Conservation (phyloP, 495 filamentous ascomycete species). For the Aspergillus saccharolyticus region DNA sequence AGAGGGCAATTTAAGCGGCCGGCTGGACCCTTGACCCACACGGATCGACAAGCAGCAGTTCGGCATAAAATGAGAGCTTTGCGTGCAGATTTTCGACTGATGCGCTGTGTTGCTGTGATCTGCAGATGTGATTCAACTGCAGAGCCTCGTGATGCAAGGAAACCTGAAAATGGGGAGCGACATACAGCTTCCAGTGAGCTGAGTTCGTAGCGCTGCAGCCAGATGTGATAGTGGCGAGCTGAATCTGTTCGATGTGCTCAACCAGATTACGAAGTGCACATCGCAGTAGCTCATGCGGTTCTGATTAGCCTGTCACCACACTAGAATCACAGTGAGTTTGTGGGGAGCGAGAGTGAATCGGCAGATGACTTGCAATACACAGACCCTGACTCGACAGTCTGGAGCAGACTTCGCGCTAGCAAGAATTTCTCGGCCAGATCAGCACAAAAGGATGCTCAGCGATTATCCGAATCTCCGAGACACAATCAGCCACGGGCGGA, state of each 20-base stretch:
- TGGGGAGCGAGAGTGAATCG: not conserved
- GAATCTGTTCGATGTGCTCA: not conserved
- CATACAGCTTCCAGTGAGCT: not conserved
- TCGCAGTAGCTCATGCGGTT: not conserved
- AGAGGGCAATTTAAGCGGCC: not conserved
- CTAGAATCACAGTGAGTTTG: not conserved
- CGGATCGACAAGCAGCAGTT: slow-evolving; percentile 7
- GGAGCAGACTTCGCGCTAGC: not conserved
- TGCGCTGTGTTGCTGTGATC: not conserved
- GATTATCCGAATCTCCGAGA: not conserved
- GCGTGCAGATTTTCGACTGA: not conserved
- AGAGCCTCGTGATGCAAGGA: not conserved
- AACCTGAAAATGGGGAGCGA: no score
- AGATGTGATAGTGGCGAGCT: not conserved
- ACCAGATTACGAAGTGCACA: not conserved
- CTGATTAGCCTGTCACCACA: not conserved
- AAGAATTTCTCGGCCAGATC: not conserved
- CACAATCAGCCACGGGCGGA: not conserved
- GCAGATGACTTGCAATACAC: not conserved
- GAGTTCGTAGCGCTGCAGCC: not conserved
- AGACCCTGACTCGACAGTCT: not conserved
- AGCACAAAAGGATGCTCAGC: not conserved
- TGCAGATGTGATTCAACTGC: not conserved
- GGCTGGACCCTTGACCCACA: slow-evolving; percentile 13
- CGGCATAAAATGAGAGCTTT: slow-evolving; percentile 7